Evolutionary conservation across 1,284 basidiomycete species (phyloP).

Genomic region (Polyporus tsugae): DNA sequence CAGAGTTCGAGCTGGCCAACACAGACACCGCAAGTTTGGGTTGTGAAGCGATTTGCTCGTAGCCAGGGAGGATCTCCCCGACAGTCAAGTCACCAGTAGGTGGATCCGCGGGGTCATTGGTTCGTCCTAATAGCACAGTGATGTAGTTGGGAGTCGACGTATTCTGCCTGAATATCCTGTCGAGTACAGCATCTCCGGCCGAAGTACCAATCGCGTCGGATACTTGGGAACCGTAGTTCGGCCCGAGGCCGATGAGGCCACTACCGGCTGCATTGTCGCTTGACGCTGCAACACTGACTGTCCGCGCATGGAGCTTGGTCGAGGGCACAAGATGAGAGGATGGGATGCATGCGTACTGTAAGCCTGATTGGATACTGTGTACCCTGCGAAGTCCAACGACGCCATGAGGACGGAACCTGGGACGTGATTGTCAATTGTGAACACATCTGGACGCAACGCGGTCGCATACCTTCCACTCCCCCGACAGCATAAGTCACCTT

Average conservation of each 20-base stretch:
- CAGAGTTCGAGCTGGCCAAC: constrained; percentile 24
- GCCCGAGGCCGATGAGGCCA: constrained; percentile 50
- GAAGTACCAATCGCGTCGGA: constrained; percentile 32
- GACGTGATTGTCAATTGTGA: neutral
- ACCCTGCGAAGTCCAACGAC: constrained; percentile 59
- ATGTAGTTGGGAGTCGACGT: constrained; percentile 60
- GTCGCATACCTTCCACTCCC: constrained; percentile 49
- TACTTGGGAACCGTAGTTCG: constrained; percentile 44
- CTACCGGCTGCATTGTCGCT: constrained; percentile 28
- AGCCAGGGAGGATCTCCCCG: constrained; percentile 42
- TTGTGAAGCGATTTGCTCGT: constrained; percentile 40
- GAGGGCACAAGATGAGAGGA: neutral
- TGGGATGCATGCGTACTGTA: constrained; percentile 54
- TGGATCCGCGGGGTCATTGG: constrained; percentile 36
- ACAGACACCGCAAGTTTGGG: constrained; percentile 43
- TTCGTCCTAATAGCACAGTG: constrained; percentile 49
- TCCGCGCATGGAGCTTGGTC: neutral
- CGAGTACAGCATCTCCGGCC: constrained; percentile 56
- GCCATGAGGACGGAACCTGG: constrained; percentile 60
- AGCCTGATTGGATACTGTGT: constrained; percentile 60
- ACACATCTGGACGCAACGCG: neutral
- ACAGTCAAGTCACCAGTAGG: constrained; percentile 46
- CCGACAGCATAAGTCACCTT: constrained; percentile 59
- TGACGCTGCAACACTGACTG: constrained; percentile 38
- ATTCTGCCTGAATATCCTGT: constrained; percentile 65